These are phyloP conservation scores for Pyrrhoderma noxium DNA, from an alignment of 1,284 basidiomycete genomes.

Conservation along the genomic window DNA sequence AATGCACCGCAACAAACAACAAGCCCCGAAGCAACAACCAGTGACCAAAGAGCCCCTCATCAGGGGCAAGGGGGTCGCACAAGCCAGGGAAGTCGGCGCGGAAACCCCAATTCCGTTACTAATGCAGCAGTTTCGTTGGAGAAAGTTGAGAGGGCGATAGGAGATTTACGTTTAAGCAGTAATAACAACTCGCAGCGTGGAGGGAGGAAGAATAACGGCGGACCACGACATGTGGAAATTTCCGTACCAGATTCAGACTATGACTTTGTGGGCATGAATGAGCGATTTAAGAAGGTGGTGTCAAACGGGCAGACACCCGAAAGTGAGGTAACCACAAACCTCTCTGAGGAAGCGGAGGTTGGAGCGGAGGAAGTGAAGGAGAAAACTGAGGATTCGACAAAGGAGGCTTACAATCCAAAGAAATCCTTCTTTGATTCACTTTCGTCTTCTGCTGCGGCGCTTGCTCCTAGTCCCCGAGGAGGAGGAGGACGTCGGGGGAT, in stretches of 20 bases:
- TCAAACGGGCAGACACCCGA: slow-evolving; percentile 21
- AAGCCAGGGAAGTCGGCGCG: slow-evolving; percentile 10
- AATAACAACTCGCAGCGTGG: slow-evolving; percentile 20
- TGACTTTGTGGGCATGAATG: slow-evolving; percentile 68
- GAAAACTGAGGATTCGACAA: slow-evolving; percentile 21
- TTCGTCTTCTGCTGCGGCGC: slow-evolving; percentile 43
- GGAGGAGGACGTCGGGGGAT: slow-evolving; percentile 42
- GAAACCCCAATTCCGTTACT: slow-evolving; percentile 42
- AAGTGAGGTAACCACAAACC: slow-evolving; percentile 19
- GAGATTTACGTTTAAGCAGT: slow-evolving; percentile 56
- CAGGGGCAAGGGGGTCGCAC: slow-evolving; percentile 14
- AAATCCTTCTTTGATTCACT: slow-evolving; percentile 75
- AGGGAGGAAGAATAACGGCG: slow-evolving; percentile 34
- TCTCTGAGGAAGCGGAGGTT: slow-evolving; percentile 10
- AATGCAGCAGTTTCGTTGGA: slow-evolving; percentile 69
- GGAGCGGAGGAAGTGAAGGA: slow-evolving; percentile 10
- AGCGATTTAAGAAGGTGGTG: slow-evolving; percentile 67
- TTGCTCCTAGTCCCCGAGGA: slow-evolving; percentile 19
- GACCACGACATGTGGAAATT: slow-evolving; percentile 23
- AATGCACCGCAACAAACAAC: slow-evolving; percentile 21
- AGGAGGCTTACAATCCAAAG: slow-evolving; percentile 60
- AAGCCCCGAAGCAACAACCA: slow-evolving; percentile 21
- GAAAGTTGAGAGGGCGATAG: slow-evolving; percentile 72
- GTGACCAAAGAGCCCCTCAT: slow-evolving; percentile 19
- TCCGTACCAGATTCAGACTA: slow-evolving; percentile 63